phyloP scores from a whole-genome alignment of 2,329 filamentous ascomycete species.

The Aspergillus viridinutans region DNA sequence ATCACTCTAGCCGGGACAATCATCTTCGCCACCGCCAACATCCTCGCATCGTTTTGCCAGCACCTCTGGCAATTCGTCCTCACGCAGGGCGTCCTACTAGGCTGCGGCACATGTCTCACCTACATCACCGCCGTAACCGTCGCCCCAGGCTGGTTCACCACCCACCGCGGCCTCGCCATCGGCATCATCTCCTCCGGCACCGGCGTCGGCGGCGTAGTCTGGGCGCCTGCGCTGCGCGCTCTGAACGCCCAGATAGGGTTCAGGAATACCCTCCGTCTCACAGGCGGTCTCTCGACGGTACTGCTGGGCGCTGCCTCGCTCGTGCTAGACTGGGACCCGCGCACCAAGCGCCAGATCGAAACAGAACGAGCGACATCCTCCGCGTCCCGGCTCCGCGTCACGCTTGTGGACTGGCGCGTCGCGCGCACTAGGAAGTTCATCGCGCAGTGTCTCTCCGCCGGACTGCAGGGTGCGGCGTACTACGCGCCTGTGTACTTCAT shows the following conservation, averaged over 20 bases:
- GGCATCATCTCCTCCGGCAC: conserved; percentile 38
- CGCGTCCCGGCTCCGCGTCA: conserved; percentile 21
- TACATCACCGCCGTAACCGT: conserved; percentile 39
- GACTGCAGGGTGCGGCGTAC: conserved; percentile 39
- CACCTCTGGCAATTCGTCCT: conserved; percentile 32
- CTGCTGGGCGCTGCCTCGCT: conserved; percentile 26
- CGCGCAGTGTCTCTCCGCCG: conserved; percentile 33
- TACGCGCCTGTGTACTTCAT: conserved; percentile 40
- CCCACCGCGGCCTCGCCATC: conserved; percentile 37
- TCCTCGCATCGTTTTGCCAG: conserved; percentile 33
- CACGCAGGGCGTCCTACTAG: conserved; percentile 37
- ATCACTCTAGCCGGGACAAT: conserved; percentile 32
- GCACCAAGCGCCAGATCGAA: conserved; percentile 19
- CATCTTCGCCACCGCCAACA: conserved; percentile 31
- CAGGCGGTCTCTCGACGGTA: conserved; percentile 24
- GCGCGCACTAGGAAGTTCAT: conserved; percentile 30
- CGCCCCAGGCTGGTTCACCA: conserved; percentile 37
- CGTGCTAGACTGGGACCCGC: conserved; percentile 28
- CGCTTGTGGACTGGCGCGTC: conserved; percentile 30
- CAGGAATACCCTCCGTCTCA: conserved; percentile 35
- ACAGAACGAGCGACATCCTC: conserved; percentile 13
- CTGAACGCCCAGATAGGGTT: conserved; percentile 34
- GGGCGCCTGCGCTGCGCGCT: conserved; percentile 31
- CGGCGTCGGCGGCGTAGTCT: conserved; percentile 39
- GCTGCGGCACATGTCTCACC: conserved; percentile 36